Conservation (phyloP, 129 eudicot genomes). For the sunflower (Helianthus annuus) region HanXRQr2.0-SUNRISE NC_035446.2:99648995-99649494, state of each 20-base stretch:
- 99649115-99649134: no score
- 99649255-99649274: not conserved
- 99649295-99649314: not conserved
- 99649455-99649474: conserved; percentile 17
- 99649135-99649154: no score
- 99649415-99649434: conserved; percentile 19
- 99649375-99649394: conserved; percentile 2
- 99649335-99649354: not conserved
- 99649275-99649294: not conserved
- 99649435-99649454: conserved; percentile 22
- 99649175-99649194: no score
- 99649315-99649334: no score
- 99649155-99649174: no score
- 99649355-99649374: not conserved
- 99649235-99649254: not conserved
- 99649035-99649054: no score
- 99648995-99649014: no score
- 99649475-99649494: not conserved
- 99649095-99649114: no score
- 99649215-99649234: not conserved
- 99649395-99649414: conserved; percentile 23
- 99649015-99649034: no score
- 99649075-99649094: no score
- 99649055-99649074: no score
- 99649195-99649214: no score